Conservation (phyloP, 371 early-diverging fungal genomes). For the Mortierella sp. region DNA sequence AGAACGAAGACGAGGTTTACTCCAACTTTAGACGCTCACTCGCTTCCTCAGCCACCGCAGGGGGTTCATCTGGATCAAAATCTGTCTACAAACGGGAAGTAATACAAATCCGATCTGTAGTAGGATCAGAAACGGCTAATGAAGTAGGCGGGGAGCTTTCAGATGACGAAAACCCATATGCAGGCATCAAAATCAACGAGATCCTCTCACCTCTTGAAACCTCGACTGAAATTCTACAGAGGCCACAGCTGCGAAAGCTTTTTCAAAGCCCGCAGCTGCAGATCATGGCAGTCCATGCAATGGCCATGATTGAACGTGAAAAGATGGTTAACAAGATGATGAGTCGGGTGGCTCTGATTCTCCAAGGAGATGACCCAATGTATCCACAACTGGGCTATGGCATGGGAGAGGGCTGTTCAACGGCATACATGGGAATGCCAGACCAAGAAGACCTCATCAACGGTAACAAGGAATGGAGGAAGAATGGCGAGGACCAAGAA, state of each 20-base stretch:
- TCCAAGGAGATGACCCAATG: slow-evolving; percentile 54
- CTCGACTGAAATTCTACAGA: slow-evolving; percentile 47
- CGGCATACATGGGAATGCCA: slow-evolving; percentile 44
- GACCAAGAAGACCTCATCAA: slow-evolving; percentile 37
- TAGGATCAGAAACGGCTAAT: neutral
- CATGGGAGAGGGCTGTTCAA: slow-evolving; percentile 52
- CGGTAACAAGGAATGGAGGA: slow-evolving; percentile 46
- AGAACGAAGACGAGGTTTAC: slow-evolving; percentile 32
- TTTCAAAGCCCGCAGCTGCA: slow-evolving; percentile 50
- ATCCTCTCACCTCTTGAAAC: slow-evolving; percentile 45
- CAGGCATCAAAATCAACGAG: slow-evolving; percentile 47
- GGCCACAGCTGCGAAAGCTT: slow-evolving; percentile 41
- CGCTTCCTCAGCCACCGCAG: neutral
- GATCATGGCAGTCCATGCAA: slow-evolving; percentile 57
- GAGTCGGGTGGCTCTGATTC: slow-evolving; percentile 51
- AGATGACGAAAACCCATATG: slow-evolving; percentile 53
- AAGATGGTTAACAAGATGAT: slow-evolving; percentile 56
- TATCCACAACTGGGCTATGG: slow-evolving; percentile 54
- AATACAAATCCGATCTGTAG: slow-evolving; percentile 24
- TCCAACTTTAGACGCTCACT: slow-evolving; percentile 32
- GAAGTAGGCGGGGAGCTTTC: slow-evolving; percentile 21
- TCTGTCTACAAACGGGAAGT: slow-evolving; percentile 22
- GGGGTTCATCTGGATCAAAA: slow-evolving; percentile 7
- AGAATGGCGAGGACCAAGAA: slow-evolving; percentile 46
- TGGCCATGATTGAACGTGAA: slow-evolving; percentile 57